Evolutionary conservation across 768 basidiomycete genomes (phyloP).

Genomic region (Omphalotus guepiniiformis): DNA sequence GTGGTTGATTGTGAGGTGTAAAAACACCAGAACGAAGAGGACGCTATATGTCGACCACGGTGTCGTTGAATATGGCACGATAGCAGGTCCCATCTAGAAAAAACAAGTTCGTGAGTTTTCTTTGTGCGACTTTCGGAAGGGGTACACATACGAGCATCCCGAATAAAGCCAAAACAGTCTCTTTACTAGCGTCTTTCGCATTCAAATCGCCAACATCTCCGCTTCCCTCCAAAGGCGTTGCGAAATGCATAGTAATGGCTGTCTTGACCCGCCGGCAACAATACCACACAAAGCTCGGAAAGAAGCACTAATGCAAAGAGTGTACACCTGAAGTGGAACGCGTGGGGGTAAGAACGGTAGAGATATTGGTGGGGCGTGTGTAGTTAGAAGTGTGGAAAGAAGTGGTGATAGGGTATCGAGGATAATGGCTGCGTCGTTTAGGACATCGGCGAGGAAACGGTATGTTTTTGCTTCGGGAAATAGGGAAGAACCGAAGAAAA

Average conservation of each 20-base stretch:
- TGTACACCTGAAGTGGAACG: slow-evolving; percentile 35
- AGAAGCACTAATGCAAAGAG: slow-evolving; percentile 56
- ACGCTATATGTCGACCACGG: slow-evolving; percentile 44
- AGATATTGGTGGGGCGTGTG: slow-evolving; percentile 1
- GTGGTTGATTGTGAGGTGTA: slow-evolving; percentile 58
- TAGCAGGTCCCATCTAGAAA: slow-evolving; percentile 50
- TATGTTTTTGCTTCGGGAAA: slow-evolving; percentile 70
- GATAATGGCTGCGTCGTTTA: slow-evolving; percentile 58
- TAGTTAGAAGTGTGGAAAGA: neutral
- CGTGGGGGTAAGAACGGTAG: slow-evolving; percentile 32
- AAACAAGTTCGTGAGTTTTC: slow-evolving; percentile 14
- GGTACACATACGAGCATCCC: slow-evolving; percentile 56
- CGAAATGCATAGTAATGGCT: slow-evolving; percentile 64
- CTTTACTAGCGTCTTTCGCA: slow-evolving; percentile 69
- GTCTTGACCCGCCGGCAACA: slow-evolving; percentile 66
- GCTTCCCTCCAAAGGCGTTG: slow-evolving; percentile 41
- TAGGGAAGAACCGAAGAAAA: slow-evolving; percentile 58
- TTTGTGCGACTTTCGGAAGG: neutral
- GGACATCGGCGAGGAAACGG: slow-evolving; percentile 60
- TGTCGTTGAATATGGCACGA: slow-evolving; percentile 53
- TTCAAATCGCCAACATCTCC: slow-evolving; percentile 70
- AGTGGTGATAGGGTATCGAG: slow-evolving; percentile 59
- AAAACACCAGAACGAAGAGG: slow-evolving; percentile 45
- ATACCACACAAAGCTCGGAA: slow-evolving; percentile 57
- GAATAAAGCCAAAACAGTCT: slow-evolving; percentile 62